Percentiles rank a stretch among this genome's conserved stretches.
Evolutionary conservation across 2,329 filamentous ascomycete genomes (phyloP).

Genomic region (Fusarium compactum): DNA sequence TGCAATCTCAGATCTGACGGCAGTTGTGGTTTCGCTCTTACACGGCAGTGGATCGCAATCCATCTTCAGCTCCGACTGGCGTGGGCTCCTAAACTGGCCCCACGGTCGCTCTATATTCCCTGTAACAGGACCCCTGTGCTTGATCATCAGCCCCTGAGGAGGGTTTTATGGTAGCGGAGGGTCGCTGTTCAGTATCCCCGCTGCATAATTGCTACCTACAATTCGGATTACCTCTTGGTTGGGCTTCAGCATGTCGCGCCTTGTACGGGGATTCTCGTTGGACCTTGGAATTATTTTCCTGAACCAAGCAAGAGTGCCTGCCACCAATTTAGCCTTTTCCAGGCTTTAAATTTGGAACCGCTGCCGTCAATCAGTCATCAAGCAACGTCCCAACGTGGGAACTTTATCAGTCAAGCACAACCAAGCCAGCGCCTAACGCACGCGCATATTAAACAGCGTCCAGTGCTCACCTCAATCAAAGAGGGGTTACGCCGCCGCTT

Average conservation of each 20-base stretch:
- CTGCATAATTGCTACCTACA: conserved; percentile 18
- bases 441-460: conserved; percentile 38
- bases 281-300: conserved; percentile 3
- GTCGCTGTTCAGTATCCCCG: conserved; percentile 28
- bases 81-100: not conserved
- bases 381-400: conserved; percentile 10
- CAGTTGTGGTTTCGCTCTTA: conserved; percentile 20
- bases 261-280: conserved; percentile 15
- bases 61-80: conserved; percentile 9
- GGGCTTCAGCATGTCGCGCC: conserved; percentile 25
- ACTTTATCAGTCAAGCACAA: conserved; percentile 12
- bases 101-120: conserved; percentile 18
- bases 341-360: conserved; percentile 15
- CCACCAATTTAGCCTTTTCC: conserved; percentile 22
- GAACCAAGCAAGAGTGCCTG: conserved; percentile 15
- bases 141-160: conserved; percentile 35
- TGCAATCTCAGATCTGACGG: conserved; percentile 8
- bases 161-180: conserved; percentile 14
- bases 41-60: conserved; percentile 6
- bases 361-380: conserved; percentile 29
- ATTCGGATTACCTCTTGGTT: conserved; percentile 31
- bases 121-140: conserved; percentile 32
- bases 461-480: conserved; percentile 37
- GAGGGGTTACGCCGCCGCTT: conserved; percentile 46
- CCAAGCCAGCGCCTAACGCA: conserved; percentile 32